phyloP scores from a whole-genome alignment of 257 asterid genomes.

The Echium plantagineum region DNA sequence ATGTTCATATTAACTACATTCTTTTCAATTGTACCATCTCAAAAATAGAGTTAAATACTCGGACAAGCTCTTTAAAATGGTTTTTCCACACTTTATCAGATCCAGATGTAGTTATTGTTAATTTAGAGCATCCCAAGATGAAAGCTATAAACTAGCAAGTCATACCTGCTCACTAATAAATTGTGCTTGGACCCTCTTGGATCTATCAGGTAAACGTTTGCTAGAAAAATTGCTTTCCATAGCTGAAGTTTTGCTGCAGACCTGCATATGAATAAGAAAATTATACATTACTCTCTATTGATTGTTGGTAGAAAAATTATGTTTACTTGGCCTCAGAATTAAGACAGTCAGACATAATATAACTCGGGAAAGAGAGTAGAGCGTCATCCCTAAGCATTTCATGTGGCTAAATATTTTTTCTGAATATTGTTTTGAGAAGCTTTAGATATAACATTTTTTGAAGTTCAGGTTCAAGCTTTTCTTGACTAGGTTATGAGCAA shows the following conservation, averaged over 20 bases:
- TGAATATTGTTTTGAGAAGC: neutral
- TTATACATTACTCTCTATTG: too few species aligned
- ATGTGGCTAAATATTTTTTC: neutral
- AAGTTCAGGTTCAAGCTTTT: neutral
- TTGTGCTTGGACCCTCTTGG: slow-evolving; percentile 72
- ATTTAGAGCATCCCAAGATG: neutral
- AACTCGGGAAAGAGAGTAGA: neutral
- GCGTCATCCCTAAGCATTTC: neutral
- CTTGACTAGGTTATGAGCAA: neutral
- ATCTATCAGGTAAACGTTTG: slow-evolving; percentile 90
- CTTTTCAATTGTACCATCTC: neutral
- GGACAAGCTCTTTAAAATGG: neutral
- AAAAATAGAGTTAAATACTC: neutral
- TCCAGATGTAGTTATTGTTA: neutral
- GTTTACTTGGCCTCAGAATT: neutral
- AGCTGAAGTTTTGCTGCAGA: slow-evolving; percentile 21
- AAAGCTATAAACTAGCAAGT: neutral
- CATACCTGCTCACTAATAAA: slow-evolving; percentile 57
- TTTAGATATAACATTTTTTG: too few species aligned
- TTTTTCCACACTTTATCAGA: neutral
- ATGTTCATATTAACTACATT: neutral
- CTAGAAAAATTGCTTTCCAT: slow-evolving; percentile 30
- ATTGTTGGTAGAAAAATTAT: too few species aligned
- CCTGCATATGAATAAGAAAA: slow-evolving; percentile 28
- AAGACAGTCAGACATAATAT: neutral